A percentile compares a stretch with the other conserved stretches of the same genome.
Evolutionary conservation across 2,329 filamentous ascomycete genomes (phyloP).

Genomic region (Hirsutella rhossiliensis): DNA sequence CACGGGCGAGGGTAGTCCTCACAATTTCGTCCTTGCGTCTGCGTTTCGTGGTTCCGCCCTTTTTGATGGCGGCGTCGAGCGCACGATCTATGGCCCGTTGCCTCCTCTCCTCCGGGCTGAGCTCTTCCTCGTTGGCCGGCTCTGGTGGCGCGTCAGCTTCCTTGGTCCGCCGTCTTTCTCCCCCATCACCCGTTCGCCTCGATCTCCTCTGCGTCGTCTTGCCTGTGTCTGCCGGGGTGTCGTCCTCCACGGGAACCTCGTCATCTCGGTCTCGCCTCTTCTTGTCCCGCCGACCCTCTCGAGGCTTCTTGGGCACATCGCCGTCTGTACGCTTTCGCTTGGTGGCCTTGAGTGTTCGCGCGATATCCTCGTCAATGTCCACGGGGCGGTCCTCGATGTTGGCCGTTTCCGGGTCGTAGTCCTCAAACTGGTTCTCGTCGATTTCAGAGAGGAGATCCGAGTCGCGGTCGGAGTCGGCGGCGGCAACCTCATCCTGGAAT

Average conservation of each 20-base stretch:
- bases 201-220: slow-evolving; percentile 34
- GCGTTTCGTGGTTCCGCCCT: slow-evolving; percentile 50
- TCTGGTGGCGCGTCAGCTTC: slow-evolving; percentile 33
- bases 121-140: slow-evolving; percentile 61
- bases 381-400: slow-evolving; percentile 51
- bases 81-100: slow-evolving; percentile 74
- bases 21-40: slow-evolving; percentile 83
- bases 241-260: slow-evolving; percentile 35
- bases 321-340: slow-evolving; percentile 55
- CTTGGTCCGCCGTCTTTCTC: slow-evolving; percentile 33
- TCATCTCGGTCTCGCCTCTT: slow-evolving; percentile 40
- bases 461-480: slow-evolving; percentile 38
- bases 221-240: slow-evolving; percentile 29
- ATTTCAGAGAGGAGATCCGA: slow-evolving; percentile 54
- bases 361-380: slow-evolving; percentile 56
- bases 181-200: slow-evolving; percentile 28
- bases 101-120: slow-evolving; percentile 76
- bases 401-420: slow-evolving; percentile 54
- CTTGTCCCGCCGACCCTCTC: slow-evolving; percentile 60
- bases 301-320: slow-evolving; percentile 58
- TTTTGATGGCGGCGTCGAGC: slow-evolving; percentile 82
- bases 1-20: slow-evolving; percentile 20
- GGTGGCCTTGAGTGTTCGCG: slow-evolving; percentile 50
- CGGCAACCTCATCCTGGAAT: slow-evolving; percentile 26
- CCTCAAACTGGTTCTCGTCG: slow-evolving; percentile 57